Evolutionary conservation across 768 basidiomycete species (phyloP).

Genomic region (Pulveroboletus sp.): DNA sequence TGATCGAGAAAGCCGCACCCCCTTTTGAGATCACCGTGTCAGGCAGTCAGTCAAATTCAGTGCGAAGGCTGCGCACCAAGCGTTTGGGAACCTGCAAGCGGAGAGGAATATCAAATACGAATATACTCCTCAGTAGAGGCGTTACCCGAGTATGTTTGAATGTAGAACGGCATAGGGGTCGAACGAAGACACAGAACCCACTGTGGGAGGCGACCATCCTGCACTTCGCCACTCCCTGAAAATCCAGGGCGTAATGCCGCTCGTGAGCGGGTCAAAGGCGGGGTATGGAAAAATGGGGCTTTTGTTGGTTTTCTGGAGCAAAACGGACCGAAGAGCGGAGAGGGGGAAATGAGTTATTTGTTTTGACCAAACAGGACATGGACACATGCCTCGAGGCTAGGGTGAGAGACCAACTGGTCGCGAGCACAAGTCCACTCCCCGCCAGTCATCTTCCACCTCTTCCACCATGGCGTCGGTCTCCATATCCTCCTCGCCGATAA

Average conservation of each 20-base stretch:
- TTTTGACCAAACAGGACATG: slow-evolving; percentile 26
- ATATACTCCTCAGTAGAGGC: slow-evolving; percentile 3
- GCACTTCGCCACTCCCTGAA: neutral
- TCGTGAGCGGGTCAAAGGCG: neutral
- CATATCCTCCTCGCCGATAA: slow-evolving; percentile 51
- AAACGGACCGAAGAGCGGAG: neutral
- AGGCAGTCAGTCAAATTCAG: slow-evolving; percentile 9
- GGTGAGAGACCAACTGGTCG: slow-evolving; percentile 16
- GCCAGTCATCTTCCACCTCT: slow-evolving; percentile 10
- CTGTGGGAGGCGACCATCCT: neutral
- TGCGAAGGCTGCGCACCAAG: slow-evolving; percentile 12
- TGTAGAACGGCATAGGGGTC: slow-evolving; percentile 8
- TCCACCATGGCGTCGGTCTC: slow-evolving; percentile 35
- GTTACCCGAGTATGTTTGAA: neutral
- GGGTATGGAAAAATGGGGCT: too few relatives aligned
- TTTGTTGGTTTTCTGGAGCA: neutral
- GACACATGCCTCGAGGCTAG: slow-evolving; percentile 28
- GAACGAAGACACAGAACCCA: slow-evolving; percentile 7
- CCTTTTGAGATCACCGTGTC: slow-evolving; percentile 4
- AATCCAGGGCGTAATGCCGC: neutral
- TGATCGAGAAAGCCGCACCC: slow-evolving; percentile 9
- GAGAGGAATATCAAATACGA: slow-evolving; percentile 19
- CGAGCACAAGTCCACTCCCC: slow-evolving; percentile 8
- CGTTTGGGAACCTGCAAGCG: slow-evolving; percentile 4
- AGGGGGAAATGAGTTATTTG: slow-evolving; percentile 21